Evolutionary conservation across 2,329 filamentous ascomycete genomes (phyloP).

Genomic region (Cryphonectria nitschkei): DNA sequence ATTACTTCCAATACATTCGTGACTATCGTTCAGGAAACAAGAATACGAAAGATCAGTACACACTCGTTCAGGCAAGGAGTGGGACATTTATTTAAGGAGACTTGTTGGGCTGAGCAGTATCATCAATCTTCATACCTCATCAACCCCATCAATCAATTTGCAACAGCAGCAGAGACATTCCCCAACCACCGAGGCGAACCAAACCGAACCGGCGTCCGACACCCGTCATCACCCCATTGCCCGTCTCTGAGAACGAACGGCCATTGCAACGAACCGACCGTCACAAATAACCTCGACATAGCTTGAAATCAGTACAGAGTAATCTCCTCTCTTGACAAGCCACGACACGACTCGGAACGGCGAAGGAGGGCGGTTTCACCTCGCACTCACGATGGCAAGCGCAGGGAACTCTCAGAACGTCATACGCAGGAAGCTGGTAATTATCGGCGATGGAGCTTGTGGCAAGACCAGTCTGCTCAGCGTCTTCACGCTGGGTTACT

Average conservation of each 20-base stretch:
- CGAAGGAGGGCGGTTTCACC: constrained; percentile 18
- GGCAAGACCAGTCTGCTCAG: constrained; percentile 97
- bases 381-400: constrained; percentile 39
- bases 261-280: constrained; percentile 14
- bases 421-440: constrained; percentile 79
- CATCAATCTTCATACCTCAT: not conserved
- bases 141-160: constrained; percentile 5
- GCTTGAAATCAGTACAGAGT: not conserved
- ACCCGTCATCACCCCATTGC: constrained; percentile 2
- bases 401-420: constrained; percentile 40
- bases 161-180: not conserved
- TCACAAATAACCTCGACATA: constrained; percentile 20
- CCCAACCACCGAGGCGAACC: constrained; percentile 7
- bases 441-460: constrained; percentile 95
- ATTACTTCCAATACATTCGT: constrained; percentile 19
- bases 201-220: constrained; percentile 15
- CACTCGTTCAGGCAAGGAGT: constrained; percentile 5
- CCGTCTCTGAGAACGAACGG: constrained; percentile 14
- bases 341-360: constrained; percentile 1
- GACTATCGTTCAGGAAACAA: constrained; percentile 19
- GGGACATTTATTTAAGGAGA: not conserved
- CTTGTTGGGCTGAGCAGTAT: not conserved
- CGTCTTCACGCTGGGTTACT: constrained; percentile 97
- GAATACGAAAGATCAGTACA: not conserved
- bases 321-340: not conserved